Evolutionary conservation across 176 grass and related monocot species (phyloP), one percentile per base, ranked within the genome.

Genomic region (Juncus effusus): DNA sequence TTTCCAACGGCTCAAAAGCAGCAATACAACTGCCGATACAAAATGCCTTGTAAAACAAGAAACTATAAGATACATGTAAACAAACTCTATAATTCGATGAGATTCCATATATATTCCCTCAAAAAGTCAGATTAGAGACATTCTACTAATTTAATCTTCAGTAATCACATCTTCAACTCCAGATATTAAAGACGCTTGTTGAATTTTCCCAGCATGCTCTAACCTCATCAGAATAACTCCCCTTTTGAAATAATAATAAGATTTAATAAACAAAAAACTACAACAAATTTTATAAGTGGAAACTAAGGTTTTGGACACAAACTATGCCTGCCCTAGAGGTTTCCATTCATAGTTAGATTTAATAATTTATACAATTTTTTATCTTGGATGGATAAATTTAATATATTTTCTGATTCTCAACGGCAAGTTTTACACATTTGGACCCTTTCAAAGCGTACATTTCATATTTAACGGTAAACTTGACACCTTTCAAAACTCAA

Each of bases 201-300:
- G 94, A 47, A 99, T 93, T 81, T 87, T 99, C 68, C 94, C 88
- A 4, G 75, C 82, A 74, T 78, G 78, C 51, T 99, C 94, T 77
- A 99, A 80, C 74, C 94, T 89, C 94, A 99, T 99, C 71, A 99
- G 72, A 86, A 93, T 90, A 11, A 89, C 94, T 74, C 88, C 94
- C 85, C 88, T 99, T 60, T 38, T 16, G 63, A 47, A 44, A 6
- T 38, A 54, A 56, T 10, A 61, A 28, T 28, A 28, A 57, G 81
- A 47, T 39, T 58, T 40, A 78, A 35, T 62, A 6, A 15, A 69
- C 40, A 69, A 38, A n/a, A 69, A 15, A 40, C 0, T 28, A n/a
- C 1, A 28, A 1, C 1, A 28, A 28, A 28, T 28, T 28, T 28
- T 28, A 28, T 1, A 28, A 28, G 19, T 28, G 1, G 19, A 28